Base-by-base conservation (phyloP, 148 eudicot genomes). In the Selenicereus undatus region DNA sequence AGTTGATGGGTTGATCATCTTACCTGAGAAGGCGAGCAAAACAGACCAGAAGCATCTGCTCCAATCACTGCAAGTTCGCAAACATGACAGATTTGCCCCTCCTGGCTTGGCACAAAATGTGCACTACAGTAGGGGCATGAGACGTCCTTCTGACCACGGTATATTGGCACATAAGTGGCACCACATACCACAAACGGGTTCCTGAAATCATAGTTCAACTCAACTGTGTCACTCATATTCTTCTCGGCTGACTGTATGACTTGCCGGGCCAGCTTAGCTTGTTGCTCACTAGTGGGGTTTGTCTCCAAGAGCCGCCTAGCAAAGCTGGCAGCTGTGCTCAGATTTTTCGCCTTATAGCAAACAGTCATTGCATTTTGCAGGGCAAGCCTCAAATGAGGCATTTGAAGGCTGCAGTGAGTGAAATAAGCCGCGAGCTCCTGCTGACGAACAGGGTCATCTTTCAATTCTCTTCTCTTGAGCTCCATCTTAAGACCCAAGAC, bases 371-470 rank as follows among this genome's bases (percentile, higher is more conserved):
- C 98, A 80, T 82, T 91, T 72, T 85, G 79, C 73, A 95, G 83
- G 16, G 97, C 98, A 69, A 93, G 93, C 82, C 97, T 91, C 88
- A 86, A 71, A 84, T 95, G 98, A 71, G 96, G 93, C 35, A 78
- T 80, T 88, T 95, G 98, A 75, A 95, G 97, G 71, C 88, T 90
- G 87, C 97, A 93, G 76, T 93, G 98, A 35, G 98, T 93, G 80
- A 95, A 95, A 85, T 95, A 95, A 14, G 98, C 98, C 11, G 97
- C 98, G 26, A 95, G 89, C 84, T 95, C 98, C 81, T 93, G 97
- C 72, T 91, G 94, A 82, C 94, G 98, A 56, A 90, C 82, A 0
- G 97, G 96, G 71, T 91, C 86, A 27, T 88, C 92, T 73, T 82
- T 89, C 48, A 85, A 26, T 84, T 93, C 97, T 86, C 90, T 91